phyloP scores from a whole-genome alignment of 441 rosid species.

The Aleurites moluccanus region DNA sequence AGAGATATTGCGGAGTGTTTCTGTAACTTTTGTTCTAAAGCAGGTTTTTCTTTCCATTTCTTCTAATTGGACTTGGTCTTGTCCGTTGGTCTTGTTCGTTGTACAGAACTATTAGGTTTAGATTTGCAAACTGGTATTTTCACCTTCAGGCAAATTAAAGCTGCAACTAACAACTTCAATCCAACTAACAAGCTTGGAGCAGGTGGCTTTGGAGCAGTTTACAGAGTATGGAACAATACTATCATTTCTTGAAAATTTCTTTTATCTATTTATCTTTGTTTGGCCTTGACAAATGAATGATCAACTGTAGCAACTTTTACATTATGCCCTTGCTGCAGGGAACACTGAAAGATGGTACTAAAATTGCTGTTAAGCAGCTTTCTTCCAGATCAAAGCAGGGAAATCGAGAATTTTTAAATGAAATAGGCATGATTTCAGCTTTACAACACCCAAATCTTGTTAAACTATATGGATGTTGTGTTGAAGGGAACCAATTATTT shows the following conservation, averaged over 20 bases:
- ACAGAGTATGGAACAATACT: constrained; percentile 45
- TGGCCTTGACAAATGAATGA: neutral
- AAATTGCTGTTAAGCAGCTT: constrained; percentile 71
- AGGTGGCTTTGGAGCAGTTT: constrained; percentile 87
- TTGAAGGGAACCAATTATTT: constrained; percentile 49
- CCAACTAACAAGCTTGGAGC: constrained; percentile 72
- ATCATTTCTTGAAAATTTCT: neutral
- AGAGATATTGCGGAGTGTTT: neutral
- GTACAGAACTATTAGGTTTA: constrained; percentile 29
- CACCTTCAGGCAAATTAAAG: constrained; percentile 60
- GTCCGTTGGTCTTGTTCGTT: neutral
- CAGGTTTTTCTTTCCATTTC: neutral
- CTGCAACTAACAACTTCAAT: constrained; percentile 66
- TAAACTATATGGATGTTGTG: constrained; percentile 52
- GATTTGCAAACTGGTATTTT: constrained; percentile 42
- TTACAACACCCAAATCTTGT: constrained; percentile 55
- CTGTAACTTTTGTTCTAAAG: neutral
- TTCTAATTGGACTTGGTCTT: neutral
- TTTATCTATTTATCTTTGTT: neutral
- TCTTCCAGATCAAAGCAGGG: constrained; percentile 77
- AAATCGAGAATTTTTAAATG: constrained; percentile 68
- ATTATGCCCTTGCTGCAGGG: constrained; percentile 39
- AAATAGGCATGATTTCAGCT: constrained; percentile 66
- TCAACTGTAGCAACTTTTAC: neutral
- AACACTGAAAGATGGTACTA: constrained; percentile 49